These are phyloP conservation scores for Chaetomiaceae sp. DNA, from an alignment of 2,329 filamentous ascomycete species.

Conservation along the genomic window DNA sequence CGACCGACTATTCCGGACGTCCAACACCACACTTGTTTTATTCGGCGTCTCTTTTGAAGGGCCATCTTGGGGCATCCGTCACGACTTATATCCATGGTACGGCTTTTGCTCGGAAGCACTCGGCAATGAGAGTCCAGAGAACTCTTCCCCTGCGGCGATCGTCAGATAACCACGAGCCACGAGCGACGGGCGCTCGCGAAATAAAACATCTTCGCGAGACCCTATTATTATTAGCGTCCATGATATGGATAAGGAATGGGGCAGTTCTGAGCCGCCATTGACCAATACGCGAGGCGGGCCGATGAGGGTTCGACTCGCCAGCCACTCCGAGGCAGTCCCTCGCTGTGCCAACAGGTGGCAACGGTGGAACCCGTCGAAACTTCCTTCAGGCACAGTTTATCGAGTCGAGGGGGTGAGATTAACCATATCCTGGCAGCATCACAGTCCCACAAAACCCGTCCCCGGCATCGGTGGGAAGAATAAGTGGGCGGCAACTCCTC, in stretches of 20 bases:
- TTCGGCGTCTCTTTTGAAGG: not conserved
- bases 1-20: not conserved
- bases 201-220: not conserved
- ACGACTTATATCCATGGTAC: conserved; percentile 6
- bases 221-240: too few relatives aligned
- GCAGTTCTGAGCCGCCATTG: not conserved
- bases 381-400: not conserved
- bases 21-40: not conserved
- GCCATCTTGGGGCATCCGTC: not conserved
- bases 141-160: conserved; percentile 20
- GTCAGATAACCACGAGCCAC: conserved; percentile 8
- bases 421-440: conserved; percentile 6
- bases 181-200: conserved; percentile 15
- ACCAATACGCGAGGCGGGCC: conserved; percentile 13
- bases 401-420: too few relatives aligned
- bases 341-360: conserved; percentile 11
- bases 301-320: not conserved
- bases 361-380: conserved; percentile 17
- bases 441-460: conserved; percentile 6
- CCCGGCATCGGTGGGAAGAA: conserved; percentile 1
- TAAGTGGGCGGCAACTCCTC: not conserved
- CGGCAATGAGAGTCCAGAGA: too few relatives aligned
- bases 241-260: too few relatives aligned
- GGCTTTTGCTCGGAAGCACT: conserved; percentile 15
- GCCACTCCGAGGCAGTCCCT: too few relatives aligned